phyloP scores from a whole-genome alignment of 2,329 filamentous ascomycete genomes.

The Neurospora sp. region DNA sequence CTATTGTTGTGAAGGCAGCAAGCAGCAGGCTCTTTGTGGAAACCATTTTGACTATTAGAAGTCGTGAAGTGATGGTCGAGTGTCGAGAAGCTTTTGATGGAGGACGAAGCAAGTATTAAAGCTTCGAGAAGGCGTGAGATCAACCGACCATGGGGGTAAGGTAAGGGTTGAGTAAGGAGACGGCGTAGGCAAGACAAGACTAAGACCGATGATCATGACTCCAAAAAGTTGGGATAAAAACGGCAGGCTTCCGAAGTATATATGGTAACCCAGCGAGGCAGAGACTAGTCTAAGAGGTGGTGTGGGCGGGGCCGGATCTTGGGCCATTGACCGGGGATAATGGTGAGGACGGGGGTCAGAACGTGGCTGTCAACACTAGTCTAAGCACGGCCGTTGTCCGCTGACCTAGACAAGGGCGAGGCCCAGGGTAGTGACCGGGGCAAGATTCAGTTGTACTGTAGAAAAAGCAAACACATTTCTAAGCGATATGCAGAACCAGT shows the following conservation, averaged over 20 bases:
- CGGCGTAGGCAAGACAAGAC: not conserved
- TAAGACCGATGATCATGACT: constrained; percentile 6
- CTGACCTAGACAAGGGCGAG: not conserved
- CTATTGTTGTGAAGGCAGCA: constrained; percentile 13
- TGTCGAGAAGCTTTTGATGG: constrained; percentile 12
- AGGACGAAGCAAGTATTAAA: constrained; percentile 5
- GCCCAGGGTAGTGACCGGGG: not conserved
- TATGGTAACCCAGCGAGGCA: constrained; percentile 6
- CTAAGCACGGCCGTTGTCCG: constrained; percentile 6
- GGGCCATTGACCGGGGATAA: not conserved
- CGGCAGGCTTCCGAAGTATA: constrained; percentile 9
- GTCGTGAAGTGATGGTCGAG: not conserved
- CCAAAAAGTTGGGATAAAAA: constrained; percentile 6
- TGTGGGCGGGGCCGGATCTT: constrained; percentile 1
- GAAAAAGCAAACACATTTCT: constrained; percentile 4
- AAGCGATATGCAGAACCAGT: not conserved
- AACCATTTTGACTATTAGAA: constrained; percentile 14
- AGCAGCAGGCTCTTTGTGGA: constrained; percentile 11
- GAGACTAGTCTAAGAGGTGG: constrained; percentile 2
- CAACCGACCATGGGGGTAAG: constrained; percentile 1
- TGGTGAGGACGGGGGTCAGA: not conserved
- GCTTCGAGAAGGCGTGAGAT: not conserved
- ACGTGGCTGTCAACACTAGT: constrained; percentile 5
- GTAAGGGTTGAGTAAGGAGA: constrained; percentile 1
- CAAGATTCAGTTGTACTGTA: constrained; percentile 2